Evolutionary conservation across 2,329 filamentous ascomycete species (phyloP).

Genomic region (Verticillium zaregamsianum): DNA sequence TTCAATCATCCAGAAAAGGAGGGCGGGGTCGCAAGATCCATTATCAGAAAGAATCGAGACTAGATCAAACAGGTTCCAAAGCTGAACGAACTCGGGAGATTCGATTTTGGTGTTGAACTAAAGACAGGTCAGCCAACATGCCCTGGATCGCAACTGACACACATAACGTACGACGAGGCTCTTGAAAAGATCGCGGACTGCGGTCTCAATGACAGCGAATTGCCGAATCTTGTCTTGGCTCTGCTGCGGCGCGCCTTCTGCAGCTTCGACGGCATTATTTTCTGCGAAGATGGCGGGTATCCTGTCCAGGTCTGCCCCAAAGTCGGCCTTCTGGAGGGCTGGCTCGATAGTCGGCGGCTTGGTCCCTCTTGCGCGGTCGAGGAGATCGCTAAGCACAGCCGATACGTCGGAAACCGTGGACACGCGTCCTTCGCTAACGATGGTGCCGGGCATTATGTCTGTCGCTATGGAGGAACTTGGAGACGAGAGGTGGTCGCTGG

Average conservation of each 20-base stretch:
- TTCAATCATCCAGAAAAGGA: constrained; percentile 88
- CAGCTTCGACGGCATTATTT: constrained; percentile 17
- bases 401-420: constrained; percentile 50
- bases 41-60: constrained; percentile 84
- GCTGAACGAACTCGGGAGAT: constrained; percentile 70
- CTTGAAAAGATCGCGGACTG: constrained; percentile 77
- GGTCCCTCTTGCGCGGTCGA: constrained; percentile 52
- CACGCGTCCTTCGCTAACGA: constrained; percentile 43
- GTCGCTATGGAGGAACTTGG: background rate
- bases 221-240: constrained; percentile 44
- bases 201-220: constrained; percentile 75
- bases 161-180: constrained; percentile 61
- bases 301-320: constrained; percentile 43
- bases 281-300: constrained; percentile 38
- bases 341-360: constrained; percentile 68
- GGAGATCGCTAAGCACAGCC: constrained; percentile 50
- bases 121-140: constrained; percentile 6
- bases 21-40: constrained; percentile 70
- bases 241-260: constrained; percentile 25
- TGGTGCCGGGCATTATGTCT: constrained; percentile 42
- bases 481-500: background rate
- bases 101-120: constrained; percentile 74
- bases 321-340: constrained; percentile 66
- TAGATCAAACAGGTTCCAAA: constrained; percentile 94
- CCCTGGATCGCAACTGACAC: background rate